Conservation (phyloP, 352 stramenopile species). For the Peronosclerospora sorghi region DNA sequence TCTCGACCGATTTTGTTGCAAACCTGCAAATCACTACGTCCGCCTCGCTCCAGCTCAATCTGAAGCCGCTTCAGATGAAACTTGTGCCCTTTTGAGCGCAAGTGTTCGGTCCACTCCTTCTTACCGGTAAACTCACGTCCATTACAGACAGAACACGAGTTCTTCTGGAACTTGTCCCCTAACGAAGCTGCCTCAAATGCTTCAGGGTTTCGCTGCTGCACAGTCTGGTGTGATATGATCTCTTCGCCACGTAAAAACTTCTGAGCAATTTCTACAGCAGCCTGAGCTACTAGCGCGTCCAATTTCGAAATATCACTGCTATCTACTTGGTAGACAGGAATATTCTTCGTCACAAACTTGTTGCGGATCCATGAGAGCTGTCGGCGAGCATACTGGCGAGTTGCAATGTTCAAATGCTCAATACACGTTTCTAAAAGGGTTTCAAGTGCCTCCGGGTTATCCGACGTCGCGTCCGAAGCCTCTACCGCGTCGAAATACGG, state of each 20-base stretch:
- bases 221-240: constrained; percentile 23
- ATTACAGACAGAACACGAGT: constrained; percentile 45
- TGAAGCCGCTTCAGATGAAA: constrained; percentile 68
- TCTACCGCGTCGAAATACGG: constrained; percentile 67
- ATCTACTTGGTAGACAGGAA: constrained; percentile 78
- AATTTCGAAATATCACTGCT: constrained; percentile 63
- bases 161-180: constrained; percentile 54
- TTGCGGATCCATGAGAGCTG: constrained; percentile 86
- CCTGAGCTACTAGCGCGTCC: constrained; percentile 38
- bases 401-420: constrained; percentile 72
- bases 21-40: constrained; percentile 7
- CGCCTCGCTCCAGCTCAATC: constrained; percentile 31
- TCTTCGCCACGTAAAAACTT: constrained; percentile 33
- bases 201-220: constrained; percentile 42
- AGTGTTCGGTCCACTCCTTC: constrained; percentile 59
- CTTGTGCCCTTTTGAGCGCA: constrained; percentile 73
- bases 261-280: constrained; percentile 50
- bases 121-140: constrained; percentile 55
- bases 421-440: constrained; percentile 46
- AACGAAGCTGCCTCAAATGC: constrained; percentile 23
- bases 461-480: constrained; percentile 8
- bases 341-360: constrained; percentile 73
- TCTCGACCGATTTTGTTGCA: constrained; percentile 10
- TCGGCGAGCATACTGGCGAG: constrained; percentile 74
- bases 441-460: constrained; percentile 20